A percentile compares a stretch with the other conserved stretches of the same genome.
Evolutionary conservation across 139 green algal species (phyloP).

Genomic region (Chlorella ohadii): DNA sequence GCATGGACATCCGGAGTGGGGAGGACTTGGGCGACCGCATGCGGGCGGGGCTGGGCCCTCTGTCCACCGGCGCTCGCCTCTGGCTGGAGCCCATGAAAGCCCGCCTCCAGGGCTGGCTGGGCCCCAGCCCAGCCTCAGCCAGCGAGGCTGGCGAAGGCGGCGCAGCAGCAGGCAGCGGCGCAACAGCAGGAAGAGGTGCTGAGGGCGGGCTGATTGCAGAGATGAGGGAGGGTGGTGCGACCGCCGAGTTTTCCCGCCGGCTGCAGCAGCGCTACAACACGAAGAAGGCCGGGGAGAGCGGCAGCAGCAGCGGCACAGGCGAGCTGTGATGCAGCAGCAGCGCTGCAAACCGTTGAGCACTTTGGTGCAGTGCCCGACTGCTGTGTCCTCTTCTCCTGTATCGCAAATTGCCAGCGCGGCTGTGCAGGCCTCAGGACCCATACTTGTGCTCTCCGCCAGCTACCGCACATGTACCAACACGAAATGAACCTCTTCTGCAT

Average conservation of each 20-base stretch:
- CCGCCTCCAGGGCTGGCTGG: slow-evolving; percentile 9
- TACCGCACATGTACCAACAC: too few species aligned
- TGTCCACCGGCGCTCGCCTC: not conserved
- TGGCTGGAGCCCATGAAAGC: slow-evolving; percentile 24
- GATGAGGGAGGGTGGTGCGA: not conserved
- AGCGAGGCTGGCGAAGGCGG: not conserved
- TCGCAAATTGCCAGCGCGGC: too few species aligned
- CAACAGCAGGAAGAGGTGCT: not conserved
- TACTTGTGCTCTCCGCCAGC: too few species aligned
- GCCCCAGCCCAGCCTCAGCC: not conserved
- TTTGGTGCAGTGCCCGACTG: too few species aligned
- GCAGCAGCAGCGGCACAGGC: not conserved
- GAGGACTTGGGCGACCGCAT: slow-evolving; percentile 20
- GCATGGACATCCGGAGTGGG: not conserved
- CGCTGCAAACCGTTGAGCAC: too few species aligned
- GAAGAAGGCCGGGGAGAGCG: not conserved
- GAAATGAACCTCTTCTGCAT: too few species aligned
- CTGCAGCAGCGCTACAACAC: slow-evolving; percentile 20
- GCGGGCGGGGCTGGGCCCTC: not conserved
- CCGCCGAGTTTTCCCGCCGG: not conserved
- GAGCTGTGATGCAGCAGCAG: not conserved
- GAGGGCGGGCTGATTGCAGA: not conserved
- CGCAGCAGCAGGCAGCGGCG: not conserved
- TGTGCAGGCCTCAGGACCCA: too few species aligned
- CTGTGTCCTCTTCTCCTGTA: too few species aligned